Base-by-base conservation (phyloP, 208 protist species). In the Trypanosoma boissoni region DNA sequence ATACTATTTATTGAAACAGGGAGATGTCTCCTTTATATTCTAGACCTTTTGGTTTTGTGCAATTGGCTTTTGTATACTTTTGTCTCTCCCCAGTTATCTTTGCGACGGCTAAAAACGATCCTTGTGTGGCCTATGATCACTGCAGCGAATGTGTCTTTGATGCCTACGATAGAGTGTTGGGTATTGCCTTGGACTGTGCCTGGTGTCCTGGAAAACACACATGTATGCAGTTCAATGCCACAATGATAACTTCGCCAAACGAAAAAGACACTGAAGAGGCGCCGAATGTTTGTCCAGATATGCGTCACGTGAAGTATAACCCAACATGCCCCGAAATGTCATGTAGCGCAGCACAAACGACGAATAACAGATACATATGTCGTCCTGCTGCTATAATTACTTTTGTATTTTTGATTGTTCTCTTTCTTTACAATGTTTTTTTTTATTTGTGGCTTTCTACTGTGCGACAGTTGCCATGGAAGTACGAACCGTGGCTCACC, bases 311-410 rank as follows among this genome's bases (percentile, higher is more conserved):
- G 8, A 42, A 57, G 34, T 32, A 72, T 41, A 78, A 78, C 31
- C 46, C 68, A 18, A 54, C 37, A 2, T 86, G 80, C 63, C 66
- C 75, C 0, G 80, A 86, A 43, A 86, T 80, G 75, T 62, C 29
- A 6, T 86, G 80, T 37, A 14, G 37, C 21, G 80, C 76, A 3
- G 70, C 80, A 20, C 45, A 55, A 28, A 75, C 64, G 12, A 83
- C 80, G 4, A 80, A 83, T 67, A 86, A 86, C 42, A 83, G 82
- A 66, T 86, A 86, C 60, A 74, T 86, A n/a, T 86, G 80, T 57
- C 75, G 80, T 7, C 57, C 60, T 3, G 41, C 51, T 4, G 39
- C 68, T 14, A 66, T 83, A 50, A 23, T 69, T 5, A 58, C 65
- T 4, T 50, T 86, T 12, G 42, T 80, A 8, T 51, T 86, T 3